A percentile compares a stretch with the other conserved stretches of the same genome.
Evolutionary conservation across 371 early-diverging fungal genomes (phyloP).

Genomic region (Chytridium lagenaria): DNA sequence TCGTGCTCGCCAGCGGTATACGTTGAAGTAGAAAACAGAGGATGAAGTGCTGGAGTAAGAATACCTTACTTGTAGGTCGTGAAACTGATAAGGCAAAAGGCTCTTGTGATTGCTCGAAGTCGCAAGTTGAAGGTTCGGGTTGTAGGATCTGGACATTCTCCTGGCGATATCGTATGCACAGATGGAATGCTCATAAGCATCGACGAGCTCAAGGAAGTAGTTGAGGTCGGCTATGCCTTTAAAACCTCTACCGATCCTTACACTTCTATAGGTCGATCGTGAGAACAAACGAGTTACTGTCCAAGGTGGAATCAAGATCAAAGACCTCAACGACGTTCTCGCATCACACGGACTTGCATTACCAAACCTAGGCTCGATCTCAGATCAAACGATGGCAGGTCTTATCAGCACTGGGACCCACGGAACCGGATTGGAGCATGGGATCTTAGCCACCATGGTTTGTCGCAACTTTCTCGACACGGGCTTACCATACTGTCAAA

Average conservation of each 20-base stretch:
- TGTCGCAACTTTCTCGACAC: neutral
- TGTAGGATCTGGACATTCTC: conserved; percentile 82
- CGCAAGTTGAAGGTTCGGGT: conserved; percentile 65
- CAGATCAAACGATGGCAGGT: conserved; percentile 81
- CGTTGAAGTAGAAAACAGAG: conserved; percentile 69
- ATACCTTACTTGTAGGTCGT: conserved; percentile 46
- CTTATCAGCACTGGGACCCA: conserved; percentile 82
- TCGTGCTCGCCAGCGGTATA: conserved; percentile 64
- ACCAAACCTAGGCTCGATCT: conserved; percentile 81
- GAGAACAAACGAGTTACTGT: conserved; percentile 63
- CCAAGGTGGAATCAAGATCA: conserved; percentile 75
- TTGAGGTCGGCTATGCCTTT: neutral
- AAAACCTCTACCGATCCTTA: neutral
- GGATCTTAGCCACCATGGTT: conserved; percentile 67
- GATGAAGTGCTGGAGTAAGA: conserved; percentile 69
- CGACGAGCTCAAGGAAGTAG: neutral
- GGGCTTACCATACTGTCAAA: neutral
- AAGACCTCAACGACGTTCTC: conserved; percentile 66
- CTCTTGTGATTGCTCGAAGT: neutral
- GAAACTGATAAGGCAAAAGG: neutral
- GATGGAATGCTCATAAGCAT: conserved; percentile 14
- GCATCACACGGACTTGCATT: conserved; percentile 69
- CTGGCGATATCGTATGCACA: conserved; percentile 77
- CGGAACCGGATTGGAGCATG: conserved; percentile 78
- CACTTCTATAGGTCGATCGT: conserved; percentile 50